phyloP scores from a whole-genome alignment of 768 basidiomycete species.

The Rhizopogon sp. region DNA sequence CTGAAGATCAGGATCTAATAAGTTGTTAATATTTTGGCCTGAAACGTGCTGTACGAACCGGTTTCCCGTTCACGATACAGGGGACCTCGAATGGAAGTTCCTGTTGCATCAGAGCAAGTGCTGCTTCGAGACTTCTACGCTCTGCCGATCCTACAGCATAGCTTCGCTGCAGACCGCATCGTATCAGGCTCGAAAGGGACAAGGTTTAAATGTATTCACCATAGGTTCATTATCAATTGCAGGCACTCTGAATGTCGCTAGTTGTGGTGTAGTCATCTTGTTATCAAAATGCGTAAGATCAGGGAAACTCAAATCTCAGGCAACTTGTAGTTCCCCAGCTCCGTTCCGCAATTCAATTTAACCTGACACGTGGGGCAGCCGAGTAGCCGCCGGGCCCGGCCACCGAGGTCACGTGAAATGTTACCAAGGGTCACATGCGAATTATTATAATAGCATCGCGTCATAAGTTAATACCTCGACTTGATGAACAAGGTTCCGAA shows the following conservation, averaged over 20 bases:
- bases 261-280: constrained; percentile 66
- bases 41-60: constrained; percentile 40
- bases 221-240: constrained; percentile 90
- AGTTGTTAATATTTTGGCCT: neutral
- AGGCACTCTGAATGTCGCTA: constrained; percentile 85
- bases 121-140: constrained; percentile 64
- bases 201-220: constrained; percentile 38
- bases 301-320: no score
- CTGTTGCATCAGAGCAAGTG: constrained; percentile 75
- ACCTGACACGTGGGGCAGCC: no score
- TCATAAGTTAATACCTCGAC: no score
- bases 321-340: no score
- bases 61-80: constrained; percentile 86
- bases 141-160: constrained; percentile 82
- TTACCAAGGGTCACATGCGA: no score
- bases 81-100: constrained; percentile 90
- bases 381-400: no score
- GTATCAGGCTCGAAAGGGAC: neutral
- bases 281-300: constrained; percentile 9
- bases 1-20: constrained; percentile 31
- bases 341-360: no score
- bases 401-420: no score
- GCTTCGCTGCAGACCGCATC: constrained; percentile 41
- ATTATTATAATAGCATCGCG: no score
- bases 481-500: no score